Percentiles rank a stretch among this genome's conserved stretches.
Conservation (phyloP, 495 filamentous ascomycete genomes). For the Antarctomyces pellizariae region DNA sequence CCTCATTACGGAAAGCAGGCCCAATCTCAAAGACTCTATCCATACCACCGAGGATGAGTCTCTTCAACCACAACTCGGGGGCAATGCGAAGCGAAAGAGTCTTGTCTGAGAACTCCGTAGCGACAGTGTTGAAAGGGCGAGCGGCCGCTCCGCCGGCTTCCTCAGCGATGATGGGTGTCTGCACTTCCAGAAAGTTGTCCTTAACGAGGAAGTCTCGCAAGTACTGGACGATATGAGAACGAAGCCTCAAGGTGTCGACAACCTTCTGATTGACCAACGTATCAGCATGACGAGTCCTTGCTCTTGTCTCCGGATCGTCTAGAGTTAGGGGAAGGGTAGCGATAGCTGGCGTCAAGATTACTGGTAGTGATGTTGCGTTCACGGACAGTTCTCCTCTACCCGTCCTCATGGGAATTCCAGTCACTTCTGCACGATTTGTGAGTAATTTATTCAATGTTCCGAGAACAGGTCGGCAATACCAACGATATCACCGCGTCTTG, state of each 20-base stretch:
- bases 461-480: conserved; percentile 15
- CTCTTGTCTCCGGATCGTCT: conserved; percentile 36
- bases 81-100: conserved; percentile 61
- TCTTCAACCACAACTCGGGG: conserved; percentile 88
- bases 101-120: conserved; percentile 44
- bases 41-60: conserved; percentile 76
- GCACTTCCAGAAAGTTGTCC: conserved; percentile 58
- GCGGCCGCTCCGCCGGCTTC: conserved; percentile 64
- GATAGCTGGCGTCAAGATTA: conserved; percentile 50
- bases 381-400: conserved; percentile 57
- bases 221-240: conserved; percentile 49
- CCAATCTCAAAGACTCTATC: conserved; percentile 84
- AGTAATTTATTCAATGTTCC: too few relatives aligned
- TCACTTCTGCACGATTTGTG: conserved; percentile 26
- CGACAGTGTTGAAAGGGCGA: conserved; percentile 56
- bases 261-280: conserved; percentile 44
- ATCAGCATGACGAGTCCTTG: conserved; percentile 56
- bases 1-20: conserved; percentile 84
- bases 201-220: conserved; percentile 51
- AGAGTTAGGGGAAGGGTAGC: conserved; percentile 47
- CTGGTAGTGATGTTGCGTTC: conserved; percentile 36
- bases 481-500: conserved; percentile 56
- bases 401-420: conserved; percentile 49
- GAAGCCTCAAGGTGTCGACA: conserved; percentile 44
- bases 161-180: conserved; percentile 64